Conservation (phyloP, 768 basidiomycete species). For the Mycena chlorophos region DNA sequence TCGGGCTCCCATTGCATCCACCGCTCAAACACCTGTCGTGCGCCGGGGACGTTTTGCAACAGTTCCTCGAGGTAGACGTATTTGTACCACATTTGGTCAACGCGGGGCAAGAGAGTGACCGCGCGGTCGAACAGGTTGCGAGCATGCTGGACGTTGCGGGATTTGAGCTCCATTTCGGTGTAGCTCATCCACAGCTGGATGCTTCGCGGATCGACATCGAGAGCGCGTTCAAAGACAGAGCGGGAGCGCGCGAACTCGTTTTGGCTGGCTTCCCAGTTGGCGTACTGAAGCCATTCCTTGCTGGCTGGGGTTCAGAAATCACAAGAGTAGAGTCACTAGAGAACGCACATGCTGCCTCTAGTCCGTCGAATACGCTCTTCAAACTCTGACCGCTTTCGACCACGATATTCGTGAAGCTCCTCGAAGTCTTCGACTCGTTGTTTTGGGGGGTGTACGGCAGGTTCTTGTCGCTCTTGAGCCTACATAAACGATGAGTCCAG, state of each 20-base stretch:
- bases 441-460: slow-evolving; percentile 85
- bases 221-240: slow-evolving; percentile 93
- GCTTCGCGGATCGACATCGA: slow-evolving; percentile 91
- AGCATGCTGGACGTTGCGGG: slow-evolving; percentile 94
- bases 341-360: slow-evolving; percentile 67
- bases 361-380: slow-evolving; percentile 85
- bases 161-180: slow-evolving; percentile 97
- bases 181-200: slow-evolving; percentile 93
- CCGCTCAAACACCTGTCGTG: slow-evolving; percentile 95
- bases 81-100: slow-evolving; percentile 99
- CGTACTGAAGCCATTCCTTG: slow-evolving; percentile 86
- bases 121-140: slow-evolving; percentile 97
- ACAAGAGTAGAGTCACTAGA: background rate
- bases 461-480: slow-evolving; percentile 98
- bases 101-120: slow-evolving; percentile 91
- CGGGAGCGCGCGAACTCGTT: slow-evolving; percentile 94
- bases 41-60: slow-evolving; percentile 92
- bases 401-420: slow-evolving; percentile 84
- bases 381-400: slow-evolving; percentile 89
- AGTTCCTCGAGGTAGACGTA: slow-evolving; percentile 98
- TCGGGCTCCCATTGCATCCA: slow-evolving; percentile 99
- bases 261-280: slow-evolving; percentile 92
- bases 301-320: slow-evolving; percentile 35
- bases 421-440: slow-evolving; percentile 98
- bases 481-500: slow-evolving; percentile 30